A percentile compares a stretch with the other conserved stretches of the same genome.
Evolutionary conservation across 2,329 filamentous ascomycete genomes (phyloP).

Genomic region (Cladosporium sp.): DNA sequence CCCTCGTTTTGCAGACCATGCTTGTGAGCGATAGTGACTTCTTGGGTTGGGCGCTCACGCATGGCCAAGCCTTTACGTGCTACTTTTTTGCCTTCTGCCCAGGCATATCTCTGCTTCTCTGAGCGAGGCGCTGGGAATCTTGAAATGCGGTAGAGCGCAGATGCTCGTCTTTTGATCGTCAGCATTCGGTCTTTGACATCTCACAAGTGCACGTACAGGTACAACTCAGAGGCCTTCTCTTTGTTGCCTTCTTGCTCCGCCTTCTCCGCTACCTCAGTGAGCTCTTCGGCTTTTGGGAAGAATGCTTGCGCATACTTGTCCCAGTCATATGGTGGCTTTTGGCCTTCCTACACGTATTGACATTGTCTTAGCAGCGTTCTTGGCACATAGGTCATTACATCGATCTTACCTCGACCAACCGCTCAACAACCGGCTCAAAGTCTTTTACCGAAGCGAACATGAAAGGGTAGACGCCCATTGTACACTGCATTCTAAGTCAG

Average conservation of each 20-base stretch:
- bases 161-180: constrained; percentile 53
- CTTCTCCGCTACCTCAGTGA: constrained; percentile 55
- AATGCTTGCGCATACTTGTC: constrained; percentile 63
- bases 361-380: not conserved
- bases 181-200: not conserved
- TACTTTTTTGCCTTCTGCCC: constrained; percentile 63
- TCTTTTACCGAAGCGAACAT: constrained; percentile 69
- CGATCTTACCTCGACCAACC: constrained; percentile 56
- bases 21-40: constrained; percentile 62
- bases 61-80: constrained; percentile 58
- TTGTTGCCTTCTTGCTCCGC: constrained; percentile 51
- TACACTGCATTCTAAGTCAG: constrained; percentile 41
- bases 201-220: constrained; percentile 47
- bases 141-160: constrained; percentile 71
- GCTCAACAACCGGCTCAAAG: constrained; percentile 68
- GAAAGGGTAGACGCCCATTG: constrained; percentile 54
- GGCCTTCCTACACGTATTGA: constrained; percentile 44
- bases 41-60: constrained; percentile 58
- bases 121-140: constrained; percentile 62
- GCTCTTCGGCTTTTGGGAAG: constrained; percentile 60
- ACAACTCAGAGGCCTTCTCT: constrained; percentile 60
- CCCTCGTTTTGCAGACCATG: constrained; percentile 55
- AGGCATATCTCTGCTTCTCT: constrained; percentile 59
- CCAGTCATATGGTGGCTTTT: constrained; percentile 65
- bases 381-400: not conserved